Evolutionary conservation across 176 grass and related monocot species (phyloP).

Genomic region (Chloris gayana): DNA sequence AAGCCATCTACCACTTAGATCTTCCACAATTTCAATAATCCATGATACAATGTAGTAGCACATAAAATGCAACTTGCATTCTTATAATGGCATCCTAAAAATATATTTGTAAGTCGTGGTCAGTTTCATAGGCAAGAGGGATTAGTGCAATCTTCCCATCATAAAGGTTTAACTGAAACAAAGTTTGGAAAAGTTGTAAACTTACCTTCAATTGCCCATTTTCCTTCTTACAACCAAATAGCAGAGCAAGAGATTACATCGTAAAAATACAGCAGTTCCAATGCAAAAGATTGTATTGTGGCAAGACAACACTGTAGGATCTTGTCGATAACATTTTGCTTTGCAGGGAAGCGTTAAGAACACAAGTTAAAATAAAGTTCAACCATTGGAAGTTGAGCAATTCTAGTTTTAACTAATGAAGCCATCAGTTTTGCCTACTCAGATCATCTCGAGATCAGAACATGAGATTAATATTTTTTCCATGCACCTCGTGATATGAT

Average conservation of each 20-base stretch:
- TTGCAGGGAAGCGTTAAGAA: constrained; percentile 39
- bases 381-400: constrained; percentile 50
- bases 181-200: constrained; percentile 12
- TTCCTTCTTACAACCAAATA: constrained; percentile 13
- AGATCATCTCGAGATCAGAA: constrained; percentile 67
- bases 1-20: background rate
- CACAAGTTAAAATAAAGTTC: constrained; percentile 38
- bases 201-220: constrained; percentile 42
- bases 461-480: constrained; percentile 47
- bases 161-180: constrained; percentile 28
- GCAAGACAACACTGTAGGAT: constrained; percentile 32
- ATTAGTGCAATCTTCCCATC: background rate
- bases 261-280: constrained; percentile 24
- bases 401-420: constrained; percentile 52
- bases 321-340: constrained; percentile 46
- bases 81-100: constrained; percentile 37
- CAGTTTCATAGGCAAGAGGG: constrained; percentile 33
- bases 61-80: constrained; percentile 28
- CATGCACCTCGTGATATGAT: constrained; percentile 67
- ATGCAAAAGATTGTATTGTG: constrained; percentile 32
- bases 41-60: constrained; percentile 1
- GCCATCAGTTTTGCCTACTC: constrained; percentile 31
- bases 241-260: constrained; percentile 2
- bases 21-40: constrained; percentile 10
- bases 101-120: constrained; percentile 18